Conservation (phyloP, 2,329 filamentous ascomycete genomes). For the Amphichorda felina region DNA sequence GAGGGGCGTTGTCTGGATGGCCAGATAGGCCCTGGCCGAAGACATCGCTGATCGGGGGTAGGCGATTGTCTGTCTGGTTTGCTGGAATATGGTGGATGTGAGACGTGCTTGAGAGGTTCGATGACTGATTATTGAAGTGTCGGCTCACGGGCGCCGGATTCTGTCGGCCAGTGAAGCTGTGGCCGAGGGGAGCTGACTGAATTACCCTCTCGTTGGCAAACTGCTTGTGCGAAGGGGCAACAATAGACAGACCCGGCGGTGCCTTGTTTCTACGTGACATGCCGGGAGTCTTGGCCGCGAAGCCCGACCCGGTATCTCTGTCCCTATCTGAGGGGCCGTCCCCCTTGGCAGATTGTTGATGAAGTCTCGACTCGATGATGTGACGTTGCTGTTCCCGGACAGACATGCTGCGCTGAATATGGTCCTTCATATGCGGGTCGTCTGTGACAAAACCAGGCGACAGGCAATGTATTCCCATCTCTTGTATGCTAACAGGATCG, state of each 20-base stretch:
- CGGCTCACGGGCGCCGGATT: slow-evolving; percentile 65
- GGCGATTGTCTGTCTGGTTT: slow-evolving; percentile 78
- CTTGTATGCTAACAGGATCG: slow-evolving; percentile 73
- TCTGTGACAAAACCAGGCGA: slow-evolving; percentile 95
- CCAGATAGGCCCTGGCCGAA: slow-evolving; percentile 69
- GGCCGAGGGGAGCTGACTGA: slow-evolving; percentile 87
- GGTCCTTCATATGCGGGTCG: slow-evolving; percentile 92
- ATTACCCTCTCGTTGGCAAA: slow-evolving; percentile 93
- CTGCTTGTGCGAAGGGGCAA: slow-evolving; percentile 83
- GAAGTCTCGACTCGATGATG: slow-evolving; percentile 84
- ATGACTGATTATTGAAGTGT: slow-evolving; percentile 70
- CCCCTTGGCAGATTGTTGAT: slow-evolving; percentile 75
- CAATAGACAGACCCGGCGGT: slow-evolving; percentile 83
- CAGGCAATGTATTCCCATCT: slow-evolving; percentile 86
- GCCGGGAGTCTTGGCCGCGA: slow-evolving; percentile 59
- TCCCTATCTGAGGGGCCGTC: slow-evolving; percentile 52
- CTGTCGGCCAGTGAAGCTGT: slow-evolving; percentile 88
- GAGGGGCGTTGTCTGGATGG: slow-evolving; percentile 40
- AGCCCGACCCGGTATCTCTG: slow-evolving; percentile 29
- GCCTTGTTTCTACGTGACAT: slow-evolving; percentile 66
- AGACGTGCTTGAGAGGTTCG: slow-evolving; percentile 70
- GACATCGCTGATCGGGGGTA: slow-evolving; percentile 90
- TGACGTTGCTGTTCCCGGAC: slow-evolving; percentile 89
- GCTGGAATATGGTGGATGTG: slow-evolving; percentile 88
- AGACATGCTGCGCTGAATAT: slow-evolving; percentile 85